Evolutionary conservation across 2,329 filamentous ascomycete genomes (phyloP), one percentile per base, ranked within the genome.

Genomic region (Aspergillus floridensis): DNA sequence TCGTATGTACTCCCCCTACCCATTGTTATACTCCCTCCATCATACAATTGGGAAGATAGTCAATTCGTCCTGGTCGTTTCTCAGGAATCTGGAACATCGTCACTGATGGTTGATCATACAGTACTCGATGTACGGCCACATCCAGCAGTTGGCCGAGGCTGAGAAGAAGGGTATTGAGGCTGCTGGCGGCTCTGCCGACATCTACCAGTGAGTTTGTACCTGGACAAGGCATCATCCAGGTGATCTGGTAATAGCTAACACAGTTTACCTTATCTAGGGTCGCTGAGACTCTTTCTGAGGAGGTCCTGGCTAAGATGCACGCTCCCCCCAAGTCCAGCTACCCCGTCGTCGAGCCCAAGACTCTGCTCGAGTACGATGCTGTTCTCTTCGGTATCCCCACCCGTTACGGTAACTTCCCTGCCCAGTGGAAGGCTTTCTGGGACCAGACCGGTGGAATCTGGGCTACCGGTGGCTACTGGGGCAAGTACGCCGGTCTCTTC

Each of bases 71-170:
- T 21, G 12, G 16, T n/a, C 48, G 7, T 29, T 29, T 3, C 24
- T 14, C 52, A 6, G 10, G 22, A 14, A 19, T 26, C 10, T 11
- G 26, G 5, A 31, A 5, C 5, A 50, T 12, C 19, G 24, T 35
- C 49, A 49, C 65, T 63, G 60, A 63, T 22, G 35, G 11, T 58
- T 51, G 21, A 49, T 22, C 4, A 32, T 58, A 35, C 63, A 95
- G 91, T 96, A 96, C 82, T 96, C 92, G 67, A 90, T 92, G 86
- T 96, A 95, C 80, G 93, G 95, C 79, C 93, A 97, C 81, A 89
- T 97, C 79, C 81, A 84, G 79, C 80, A 87, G 74, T 78, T 97
- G 70, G 95, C 93, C 71, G 87, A 95, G 77, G 92, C 92, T 65
- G 93, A 98, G 83, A 90, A 93, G 84, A 87, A 85, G 72, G 95